Evolutionary conservation across 768 basidiomycete species (phyloP).

Genomic region (Multifurca ochricompacta): DNA sequence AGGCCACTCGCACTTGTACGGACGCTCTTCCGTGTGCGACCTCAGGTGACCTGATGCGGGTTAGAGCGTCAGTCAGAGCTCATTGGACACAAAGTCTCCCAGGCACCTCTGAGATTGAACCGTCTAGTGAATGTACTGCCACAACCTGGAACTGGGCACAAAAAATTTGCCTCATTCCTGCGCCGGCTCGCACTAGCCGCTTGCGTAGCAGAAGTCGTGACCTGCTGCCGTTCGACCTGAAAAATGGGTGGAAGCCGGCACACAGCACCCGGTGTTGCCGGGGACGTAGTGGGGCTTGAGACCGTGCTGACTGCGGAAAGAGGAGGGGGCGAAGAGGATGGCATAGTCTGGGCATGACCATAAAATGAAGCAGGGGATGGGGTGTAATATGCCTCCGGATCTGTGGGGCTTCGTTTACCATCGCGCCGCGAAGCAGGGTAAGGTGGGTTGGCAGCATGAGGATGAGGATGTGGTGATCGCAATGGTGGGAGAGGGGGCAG

Average conservation of each 20-base stretch:
- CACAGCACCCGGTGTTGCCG: conserved; percentile 24
- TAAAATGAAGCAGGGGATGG: conserved; percentile 50
- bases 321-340: conserved; percentile 17
- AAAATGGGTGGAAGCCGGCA: conserved; percentile 74
- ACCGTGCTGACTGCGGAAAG: conserved; percentile 16
- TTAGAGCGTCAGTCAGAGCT: conserved; percentile 11
- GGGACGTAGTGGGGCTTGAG: conserved; percentile 16
- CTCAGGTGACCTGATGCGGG: conserved; percentile 67
- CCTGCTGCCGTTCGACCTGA: conserved; percentile 90
- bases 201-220: conserved; percentile 91
- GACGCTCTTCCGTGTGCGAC: conserved; percentile 92
- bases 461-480: conserved; percentile 17
- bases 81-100: conserved; percentile 2
- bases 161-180: conserved; percentile 86
- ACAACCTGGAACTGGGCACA: conserved; percentile 36
- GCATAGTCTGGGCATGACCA: conserved; percentile 29
- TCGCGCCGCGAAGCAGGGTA: conserved; percentile 19
- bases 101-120: conserved; percentile 76
- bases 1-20: conserved; percentile 89
- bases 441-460: conserved; percentile 18
- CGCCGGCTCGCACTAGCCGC: conserved; percentile 83
- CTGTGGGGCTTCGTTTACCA: conserved; percentile 26
- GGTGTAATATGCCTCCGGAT: conserved; percentile 30
- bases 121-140: conserved; percentile 57
- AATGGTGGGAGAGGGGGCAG: conserved; percentile 11